Base-by-base conservation (phyloP, 768 basidiomycete species). In the Leccinum subtestaceum region DNA sequence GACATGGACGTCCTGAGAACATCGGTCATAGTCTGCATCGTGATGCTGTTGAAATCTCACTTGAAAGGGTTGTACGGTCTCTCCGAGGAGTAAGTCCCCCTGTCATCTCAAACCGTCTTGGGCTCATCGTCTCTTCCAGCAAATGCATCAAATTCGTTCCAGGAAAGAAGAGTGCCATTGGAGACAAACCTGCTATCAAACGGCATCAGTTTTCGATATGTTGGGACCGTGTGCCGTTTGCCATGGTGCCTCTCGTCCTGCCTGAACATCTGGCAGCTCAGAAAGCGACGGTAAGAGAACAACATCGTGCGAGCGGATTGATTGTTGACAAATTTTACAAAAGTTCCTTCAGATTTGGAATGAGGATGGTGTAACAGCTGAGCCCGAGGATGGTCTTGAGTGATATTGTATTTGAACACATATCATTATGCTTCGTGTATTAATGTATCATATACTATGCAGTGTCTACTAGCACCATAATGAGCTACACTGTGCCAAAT, bases 101-200 rank as follows among this genome's bases (percentile, higher is more conserved):
- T 21, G 36, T 15, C 0, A 23, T 53, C 61, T 23, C 17, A 23
- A 11, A 38, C 23, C n/a, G 10, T 53, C 17, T 17, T 17, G 25
- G 23, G 54, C 56, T 63, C 1, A 60, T 10, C 2, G 12, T 17
- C 13, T 7, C n/a, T 7, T 4, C 4, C 58, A 97, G 95, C 47
- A 98, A 97, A 90, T 94, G 94, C 63, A 79, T 81, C 49, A 98
- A 95, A 73, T 97, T 91, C 69, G 81, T 86, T 4, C 73, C 86
- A 5, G 89, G 89, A 19, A 98, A 98, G 81, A 98, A 98, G 75
- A 92, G 86, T 55, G 85, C 91, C 0, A 71, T 89, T 3, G 95
- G 95, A 1, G 96, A 99, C 72, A 91, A 87, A 67, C 81, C 89
- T 13, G 91, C 87, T 5, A 71, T 77, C 2, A 85, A 83, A 64